Base-by-base conservation (phyloP, 805 yeast species). In the Saccharomyces paradoxus region DNA sequence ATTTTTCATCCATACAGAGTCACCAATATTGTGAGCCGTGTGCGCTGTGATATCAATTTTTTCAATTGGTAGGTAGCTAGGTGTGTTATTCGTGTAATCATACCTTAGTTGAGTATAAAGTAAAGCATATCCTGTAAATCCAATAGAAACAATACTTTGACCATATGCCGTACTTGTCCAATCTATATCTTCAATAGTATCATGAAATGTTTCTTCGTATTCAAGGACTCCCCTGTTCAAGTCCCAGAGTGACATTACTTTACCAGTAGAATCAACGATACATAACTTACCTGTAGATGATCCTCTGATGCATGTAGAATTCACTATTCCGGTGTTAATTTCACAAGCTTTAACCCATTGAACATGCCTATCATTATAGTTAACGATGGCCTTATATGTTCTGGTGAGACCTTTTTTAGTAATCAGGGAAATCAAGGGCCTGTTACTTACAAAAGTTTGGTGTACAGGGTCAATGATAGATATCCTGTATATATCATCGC, bases 1-100 rank as follows among this genome's bases (percentile, higher is more conserved):
- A 62, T 84, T 82, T 50, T 79, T 77, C 58, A 92, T 73, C 97
- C 97, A 92, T 13, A 86, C 76, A 14, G 95, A 86, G 66, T 91
- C 97, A 7, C 96, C 97, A 56, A 91, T 89, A 14, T 75, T 76
- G 65, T 90, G 96, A 0, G 87, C 74, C 0, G 97, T 90, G 63
- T 79, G 87, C 32, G 77, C 77, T 1, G 82, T 75, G 2, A 91
- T 81, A 62, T 86, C 90, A 46, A 89, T 79, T 56, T 80, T 79
- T 63, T 88, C 85, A 55, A 91, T 80, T 0, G 87, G 83, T 0
- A 86, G 80, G 77, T 87, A 91, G 0, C 92, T 78, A 1, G 96
- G 92, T 0, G 83, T 77, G 24, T 77, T 76, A 62, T 89, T 88
- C 1, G 97, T 89, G 65, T 91, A 92, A 64, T 91, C 97, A 66